A percentile compares a stretch with the other conserved stretches of the same genome.
These are phyloP conservation scores for Arabis hirsuta DNA, from an alignment of 345 rosid genomes.

Conservation along the genomic window DNA sequence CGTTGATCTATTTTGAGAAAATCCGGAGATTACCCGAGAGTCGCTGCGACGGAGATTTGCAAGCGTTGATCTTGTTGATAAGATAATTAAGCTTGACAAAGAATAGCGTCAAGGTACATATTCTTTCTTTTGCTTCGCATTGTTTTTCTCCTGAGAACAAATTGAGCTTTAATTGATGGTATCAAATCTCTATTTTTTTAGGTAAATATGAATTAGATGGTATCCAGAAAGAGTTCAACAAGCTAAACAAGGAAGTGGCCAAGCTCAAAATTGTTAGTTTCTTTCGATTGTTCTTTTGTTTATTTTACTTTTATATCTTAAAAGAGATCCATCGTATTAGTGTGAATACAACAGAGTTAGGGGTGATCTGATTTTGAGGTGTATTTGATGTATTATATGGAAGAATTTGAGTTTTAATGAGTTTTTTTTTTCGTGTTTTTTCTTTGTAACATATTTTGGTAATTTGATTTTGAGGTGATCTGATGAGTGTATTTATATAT, in stretches of 20 bases:
- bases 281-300: no score
- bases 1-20: conserved; percentile 72
- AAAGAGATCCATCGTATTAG: no score
- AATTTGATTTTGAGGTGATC: no score
- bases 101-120: conserved; percentile 75
- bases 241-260: conserved; percentile 70
- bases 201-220: conserved; percentile 77
- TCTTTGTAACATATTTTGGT: no score
- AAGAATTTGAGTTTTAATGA: no score
- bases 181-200: conserved; percentile 32
- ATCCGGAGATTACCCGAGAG: conserved; percentile 76
- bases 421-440: no score
- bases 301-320: background rate
- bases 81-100: no score
- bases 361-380: no score
- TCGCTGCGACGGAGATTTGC: conserved; percentile 44
- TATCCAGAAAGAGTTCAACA: conserved; percentile 71
- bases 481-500: no score
- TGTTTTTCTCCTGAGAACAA: background rate
- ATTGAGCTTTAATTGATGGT: conserved; percentile 9
- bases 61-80: no score
- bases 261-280: conserved; percentile 70
- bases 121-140: background rate
- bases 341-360: no score
- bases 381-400: no score